Evolutionary conservation across 108 stramenopile species (phyloP).

Genomic region (Aurantiochytrium sp.): DNA sequence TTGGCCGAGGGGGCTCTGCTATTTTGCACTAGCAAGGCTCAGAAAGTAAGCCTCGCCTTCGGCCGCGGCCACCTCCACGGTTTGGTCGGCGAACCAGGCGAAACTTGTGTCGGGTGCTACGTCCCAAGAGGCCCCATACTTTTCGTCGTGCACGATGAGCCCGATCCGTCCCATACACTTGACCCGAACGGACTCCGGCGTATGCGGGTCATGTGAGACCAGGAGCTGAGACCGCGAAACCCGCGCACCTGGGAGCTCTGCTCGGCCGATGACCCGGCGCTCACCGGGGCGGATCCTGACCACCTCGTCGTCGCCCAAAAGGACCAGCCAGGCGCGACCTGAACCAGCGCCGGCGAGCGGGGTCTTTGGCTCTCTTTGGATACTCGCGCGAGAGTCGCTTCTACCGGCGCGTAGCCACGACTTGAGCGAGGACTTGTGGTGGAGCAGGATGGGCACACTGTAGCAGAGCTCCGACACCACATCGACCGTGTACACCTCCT

Average conservation of each 20-base stretch:
- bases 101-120: not conserved
- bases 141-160: not conserved
- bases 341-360: too few species aligned
- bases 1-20: not conserved
- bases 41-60: not conserved
- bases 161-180: not conserved
- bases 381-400: too few species aligned
- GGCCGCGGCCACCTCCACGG: not conserved
- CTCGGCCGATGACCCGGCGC: not conserved
- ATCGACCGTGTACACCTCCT: not conserved
- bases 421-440: not conserved
- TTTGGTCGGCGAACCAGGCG: not conserved
- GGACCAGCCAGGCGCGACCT: not conserved
- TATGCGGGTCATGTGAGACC: not conserved
- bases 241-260: not conserved
- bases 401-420: too few species aligned
- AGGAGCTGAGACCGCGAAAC: not conserved
- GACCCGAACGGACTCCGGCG: not conserved
- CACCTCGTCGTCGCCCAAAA: not conserved
- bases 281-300: not conserved
- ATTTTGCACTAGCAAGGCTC: not conserved
- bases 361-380: too few species aligned
- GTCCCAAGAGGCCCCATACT: not conserved
- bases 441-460: not conserved
- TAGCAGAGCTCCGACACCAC: not conserved